phyloP scores from a whole-genome alignment of 495 filamentous ascomycete genomes.

The Penicillium chermesinum region DNA sequence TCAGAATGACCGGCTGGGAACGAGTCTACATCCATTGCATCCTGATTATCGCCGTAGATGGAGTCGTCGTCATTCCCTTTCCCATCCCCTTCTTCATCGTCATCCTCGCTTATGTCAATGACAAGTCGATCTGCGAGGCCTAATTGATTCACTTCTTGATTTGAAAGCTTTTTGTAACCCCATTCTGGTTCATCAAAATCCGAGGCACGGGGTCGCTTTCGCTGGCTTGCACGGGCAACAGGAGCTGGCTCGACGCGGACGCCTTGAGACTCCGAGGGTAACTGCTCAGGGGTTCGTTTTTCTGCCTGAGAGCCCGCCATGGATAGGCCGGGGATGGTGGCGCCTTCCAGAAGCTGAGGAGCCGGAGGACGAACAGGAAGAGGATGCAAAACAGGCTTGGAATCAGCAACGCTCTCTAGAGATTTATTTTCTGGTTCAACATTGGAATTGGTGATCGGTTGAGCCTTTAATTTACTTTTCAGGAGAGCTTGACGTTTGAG shows the following conservation, averaged over 20 bases:
- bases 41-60: constrained; percentile 40
- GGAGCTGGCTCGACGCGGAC: constrained; percentile 22
- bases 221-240: constrained; percentile 31
- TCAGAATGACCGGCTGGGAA: constrained; percentile 8
- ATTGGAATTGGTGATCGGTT: neutral
- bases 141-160: constrained; percentile 23
- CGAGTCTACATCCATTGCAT: constrained; percentile 31
- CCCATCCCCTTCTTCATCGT: neutral
- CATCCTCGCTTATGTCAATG: constrained; percentile 77
- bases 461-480: constrained; percentile 27
- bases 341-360: constrained; percentile 20
- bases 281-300: constrained; percentile 2
- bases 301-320: constrained; percentile 32
- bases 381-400: constrained; percentile 30
- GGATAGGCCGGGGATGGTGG: constrained; percentile 50
- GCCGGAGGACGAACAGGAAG: constrained; percentile 41
- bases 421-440: neutral
- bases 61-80: constrained; percentile 23
- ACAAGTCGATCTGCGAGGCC: constrained; percentile 32
- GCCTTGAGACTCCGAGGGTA: constrained; percentile 3
- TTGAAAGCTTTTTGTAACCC: constrained; percentile 60
- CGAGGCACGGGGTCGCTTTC: constrained; percentile 81
- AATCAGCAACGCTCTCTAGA: neutral
- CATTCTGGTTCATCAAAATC: constrained; percentile 60
- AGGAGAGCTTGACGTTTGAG: constrained; percentile 41